A percentile compares a stretch with the other conserved stretches of the same genome.
Conservation (phyloP, 345 rosid species). For the Zanthoxylum bungeanum region DNA sequence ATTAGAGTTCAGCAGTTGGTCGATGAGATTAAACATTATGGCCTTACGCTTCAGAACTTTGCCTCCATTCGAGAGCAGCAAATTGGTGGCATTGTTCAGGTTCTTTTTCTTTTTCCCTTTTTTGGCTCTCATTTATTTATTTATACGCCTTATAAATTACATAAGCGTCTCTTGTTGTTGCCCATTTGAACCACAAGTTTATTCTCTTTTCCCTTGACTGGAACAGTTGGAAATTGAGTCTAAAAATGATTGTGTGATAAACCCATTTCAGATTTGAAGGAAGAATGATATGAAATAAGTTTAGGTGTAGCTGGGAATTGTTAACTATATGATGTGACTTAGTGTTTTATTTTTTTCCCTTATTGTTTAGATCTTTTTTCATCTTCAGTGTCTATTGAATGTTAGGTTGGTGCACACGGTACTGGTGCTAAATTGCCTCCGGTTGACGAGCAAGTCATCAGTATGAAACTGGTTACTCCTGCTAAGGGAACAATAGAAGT, state of each 20-base stretch:
- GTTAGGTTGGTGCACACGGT: slow-evolving; percentile 96
- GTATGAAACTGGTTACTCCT: slow-evolving; percentile 94
- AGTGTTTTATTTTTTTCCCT: background rate
- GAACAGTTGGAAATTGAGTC: background rate
- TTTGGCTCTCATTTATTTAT: background rate
- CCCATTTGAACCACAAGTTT: background rate
- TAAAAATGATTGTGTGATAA: background rate
- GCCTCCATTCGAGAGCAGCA: slow-evolving; percentile 98
- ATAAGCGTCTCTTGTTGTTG: background rate
- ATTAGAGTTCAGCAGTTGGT: slow-evolving; percentile 86
- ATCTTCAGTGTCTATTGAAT: slow-evolving; percentile 6
- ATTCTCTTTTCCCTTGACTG: background rate
- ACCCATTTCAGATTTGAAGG: background rate
- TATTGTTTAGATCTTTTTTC: background rate
- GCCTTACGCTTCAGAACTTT: slow-evolving; percentile 87
- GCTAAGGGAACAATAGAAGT: slow-evolving; percentile 88
- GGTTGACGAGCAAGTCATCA: slow-evolving; percentile 88
- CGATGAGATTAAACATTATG: slow-evolving; percentile 75
- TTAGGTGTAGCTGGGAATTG: background rate
- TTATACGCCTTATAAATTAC: background rate
- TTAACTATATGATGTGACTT: background rate
- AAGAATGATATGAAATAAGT: background rate
- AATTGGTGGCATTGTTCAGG: slow-evolving; percentile 98
- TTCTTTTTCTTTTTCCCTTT: slow-evolving; percentile 13
- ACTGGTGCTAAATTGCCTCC: slow-evolving; percentile 96